A percentile compares a stretch with the other conserved stretches of the same genome.
These are phyloP conservation scores for Thelonectria olida DNA, from an alignment of 2,329 filamentous ascomycete genomes.

Conservation along the genomic window DNA sequence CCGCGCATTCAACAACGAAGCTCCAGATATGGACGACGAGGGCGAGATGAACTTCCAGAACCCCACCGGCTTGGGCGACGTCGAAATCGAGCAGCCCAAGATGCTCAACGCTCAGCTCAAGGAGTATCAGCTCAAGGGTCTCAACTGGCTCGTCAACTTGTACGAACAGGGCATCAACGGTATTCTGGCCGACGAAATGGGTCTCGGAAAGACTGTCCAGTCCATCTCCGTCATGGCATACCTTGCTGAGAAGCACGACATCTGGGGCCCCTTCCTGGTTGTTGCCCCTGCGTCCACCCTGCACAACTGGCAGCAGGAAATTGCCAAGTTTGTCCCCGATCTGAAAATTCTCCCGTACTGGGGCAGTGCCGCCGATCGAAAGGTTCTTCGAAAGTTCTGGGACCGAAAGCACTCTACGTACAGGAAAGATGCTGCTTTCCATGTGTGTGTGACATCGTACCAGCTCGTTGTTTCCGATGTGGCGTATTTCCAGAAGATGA, in stretches of 20 bases:
- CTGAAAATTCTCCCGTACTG: constrained; percentile 98
- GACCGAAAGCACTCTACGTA: constrained; percentile 98
- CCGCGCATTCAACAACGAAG: constrained; percentile 86
- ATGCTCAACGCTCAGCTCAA: constrained; percentile 94
- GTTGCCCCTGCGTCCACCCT: constrained; percentile 95
- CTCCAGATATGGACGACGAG: constrained; percentile 80
- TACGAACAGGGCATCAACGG: constrained; percentile 99
- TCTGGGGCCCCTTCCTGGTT: constrained; percentile 97
- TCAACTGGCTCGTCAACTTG: constrained; percentile 98
- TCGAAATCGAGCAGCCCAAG: constrained; percentile 93
- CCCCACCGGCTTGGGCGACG: constrained; percentile 91
- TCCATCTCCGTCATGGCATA: constrained; percentile 99
- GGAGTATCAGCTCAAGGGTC: constrained; percentile 98
- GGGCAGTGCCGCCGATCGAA: constrained; percentile 93
- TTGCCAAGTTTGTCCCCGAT: constrained; percentile 90
- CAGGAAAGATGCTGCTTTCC: constrained; percentile 90
- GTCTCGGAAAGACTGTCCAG: constrained; percentile 98
- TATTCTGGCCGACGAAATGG: constrained; percentile 99
- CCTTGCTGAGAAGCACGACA: constrained; percentile 94
- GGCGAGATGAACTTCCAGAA: constrained; percentile 99
- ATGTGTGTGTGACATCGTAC: constrained; percentile 96
- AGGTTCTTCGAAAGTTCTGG: constrained; percentile 98
- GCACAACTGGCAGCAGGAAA: constrained; percentile 99
- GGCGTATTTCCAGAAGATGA: constrained; percentile 98
- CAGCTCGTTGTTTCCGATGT: constrained; percentile 96